A percentile compares a stretch with the other conserved stretches of the same genome.
These are phyloP conservation scores for Metschnikowia lochheadii DNA, from an alignment of 805 yeast genomes.

Conservation along the genomic window DNA sequence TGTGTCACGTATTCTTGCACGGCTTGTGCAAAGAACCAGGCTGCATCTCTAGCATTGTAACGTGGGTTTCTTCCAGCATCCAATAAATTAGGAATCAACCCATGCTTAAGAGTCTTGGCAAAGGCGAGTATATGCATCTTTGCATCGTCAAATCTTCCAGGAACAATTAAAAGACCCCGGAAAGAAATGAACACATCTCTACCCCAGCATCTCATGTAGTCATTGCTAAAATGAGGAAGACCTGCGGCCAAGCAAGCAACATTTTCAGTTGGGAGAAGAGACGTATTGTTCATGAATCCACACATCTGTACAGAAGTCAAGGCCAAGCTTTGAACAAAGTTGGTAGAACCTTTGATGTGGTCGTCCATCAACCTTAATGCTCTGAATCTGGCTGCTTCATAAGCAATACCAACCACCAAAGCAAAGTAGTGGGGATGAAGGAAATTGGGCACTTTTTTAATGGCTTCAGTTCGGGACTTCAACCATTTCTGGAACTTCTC, in stretches of 20 bases:
- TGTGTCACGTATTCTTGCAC: constrained; percentile 71
- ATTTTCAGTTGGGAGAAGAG: constrained; percentile 59
- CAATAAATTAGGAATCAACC: constrained; percentile 85
- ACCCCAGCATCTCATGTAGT: constrained; percentile 98
- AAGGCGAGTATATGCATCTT: constrained; percentile 76
- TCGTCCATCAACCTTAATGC: constrained; percentile 55
- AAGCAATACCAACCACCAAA: constrained; percentile 73
- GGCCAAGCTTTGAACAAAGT: constrained; percentile 75
- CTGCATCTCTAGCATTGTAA: constrained; percentile 95
- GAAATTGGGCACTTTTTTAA: constrained; percentile 69
- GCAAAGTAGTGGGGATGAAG: constrained; percentile 86
- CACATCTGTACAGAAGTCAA: constrained; percentile 85
- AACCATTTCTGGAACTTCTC: constrained; percentile 67
- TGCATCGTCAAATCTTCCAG: constrained; percentile 79
- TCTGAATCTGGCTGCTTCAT: constrained; percentile 71
- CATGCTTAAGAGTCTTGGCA: constrained; percentile 90
- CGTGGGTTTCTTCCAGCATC: constrained; percentile 94
- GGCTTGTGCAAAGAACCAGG: constrained; percentile 89
- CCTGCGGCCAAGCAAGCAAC: constrained; percentile 92
- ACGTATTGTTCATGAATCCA: constrained; percentile 67
- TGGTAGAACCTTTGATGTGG: constrained; percentile 56
- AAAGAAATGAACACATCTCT: constrained; percentile 89
- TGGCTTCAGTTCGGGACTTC: constrained; percentile 53
- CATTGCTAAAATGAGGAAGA: constrained; percentile 85
- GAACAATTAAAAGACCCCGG: constrained; percentile 73